Evolutionary conservation across 352 stramenopile species (phyloP).

Genomic region (Globisporangium cederbergense): DNA sequence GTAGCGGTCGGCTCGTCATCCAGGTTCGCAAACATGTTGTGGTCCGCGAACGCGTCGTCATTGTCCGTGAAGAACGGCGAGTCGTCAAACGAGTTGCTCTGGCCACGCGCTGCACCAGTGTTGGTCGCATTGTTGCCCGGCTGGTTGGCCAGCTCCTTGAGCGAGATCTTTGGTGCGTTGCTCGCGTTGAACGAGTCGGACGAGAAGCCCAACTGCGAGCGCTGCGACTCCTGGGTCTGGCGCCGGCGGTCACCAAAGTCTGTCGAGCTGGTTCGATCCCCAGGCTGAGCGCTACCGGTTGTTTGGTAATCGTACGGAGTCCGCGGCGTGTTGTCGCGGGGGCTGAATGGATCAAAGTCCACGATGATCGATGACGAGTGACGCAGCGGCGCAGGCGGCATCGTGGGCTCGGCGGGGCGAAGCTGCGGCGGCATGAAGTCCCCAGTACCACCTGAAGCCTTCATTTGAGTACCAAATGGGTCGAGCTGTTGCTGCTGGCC

Average conservation of each 20-base stretch:
- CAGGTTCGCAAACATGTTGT: slow-evolving; percentile 55
- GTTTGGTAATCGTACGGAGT: slow-evolving; percentile 41
- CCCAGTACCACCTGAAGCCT: not conserved
- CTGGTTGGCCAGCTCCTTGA: slow-evolving; percentile 30
- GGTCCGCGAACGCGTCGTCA: slow-evolving; percentile 56
- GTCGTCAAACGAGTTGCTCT: slow-evolving; percentile 33
- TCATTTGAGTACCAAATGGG: slow-evolving; percentile 40
- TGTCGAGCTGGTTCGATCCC: not conserved
- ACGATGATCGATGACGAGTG: slow-evolving; percentile 46
- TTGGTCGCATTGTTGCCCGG: slow-evolving; percentile 13
- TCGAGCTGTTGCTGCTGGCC: slow-evolving; percentile 29
- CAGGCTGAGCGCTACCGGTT: not conserved
- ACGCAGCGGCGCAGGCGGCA: slow-evolving; percentile 22
- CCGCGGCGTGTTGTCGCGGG: slow-evolving; percentile 44
- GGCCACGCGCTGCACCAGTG: slow-evolving; percentile 13
- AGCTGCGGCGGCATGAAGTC: slow-evolving; percentile 15
- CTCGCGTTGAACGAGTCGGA: slow-evolving; percentile 41
- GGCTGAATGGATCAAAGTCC: slow-evolving; percentile 76
- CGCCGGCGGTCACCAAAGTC: slow-evolving; percentile 38
- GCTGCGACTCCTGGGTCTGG: slow-evolving; percentile 63
- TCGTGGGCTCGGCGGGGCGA: slow-evolving; percentile 26
- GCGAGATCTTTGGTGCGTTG: slow-evolving; percentile 33
- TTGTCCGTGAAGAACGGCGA: slow-evolving; percentile 59
- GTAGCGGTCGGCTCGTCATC: slow-evolving; percentile 41
- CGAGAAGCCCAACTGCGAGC: slow-evolving; percentile 53